Base-by-base conservation (phyloP, 441 rosid species). In the Lagerstroemia fauriei region DNA sequence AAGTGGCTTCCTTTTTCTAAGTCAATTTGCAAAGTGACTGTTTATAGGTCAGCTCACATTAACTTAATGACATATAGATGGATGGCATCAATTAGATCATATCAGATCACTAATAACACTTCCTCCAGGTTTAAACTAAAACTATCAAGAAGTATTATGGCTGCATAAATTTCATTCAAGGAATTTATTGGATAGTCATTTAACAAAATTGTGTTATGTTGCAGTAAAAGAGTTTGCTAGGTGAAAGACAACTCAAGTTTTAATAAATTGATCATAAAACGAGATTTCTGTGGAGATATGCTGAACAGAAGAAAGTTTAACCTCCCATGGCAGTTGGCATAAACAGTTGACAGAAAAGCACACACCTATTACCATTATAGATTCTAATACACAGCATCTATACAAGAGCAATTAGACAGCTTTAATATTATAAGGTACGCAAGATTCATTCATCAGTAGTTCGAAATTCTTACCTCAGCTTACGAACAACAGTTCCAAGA, bases 401-500 rank as follows among this genome's bases (percentile, higher is more conserved):
- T 12, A 61, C 68, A 61, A 25, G 25, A 61, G 25, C 25, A 6
- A 25, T 61, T 77, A 68, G 44, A 38, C 18, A 13, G 59, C 59
- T 53, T 53, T 53, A 17, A 53, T 53, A 20, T 53, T 53, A 53
- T 53, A 14, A 20, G 59, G 24, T 20, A 53, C 1, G 59, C 59
- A 53, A 53, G 18, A 53, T 53, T 16, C 59, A 53, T 53, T 16
- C 59, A 16, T 53, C 24, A 53, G 59, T 2, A 16, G 59, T 6
- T 53, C 6, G 22, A 53, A 69, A 69, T 32, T 34, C 46, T 69
- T 32, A 96, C 99, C 99, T 96, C 80, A 96, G 94, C 84, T 96
- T 96, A 66, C 97, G 94, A 73, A 96, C 93, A 75, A 96, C 98
- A 78, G 97, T 96, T 88, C 98, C 93, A 81, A 96, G 88, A 81